Conservation (phyloP, 2,329 filamentous ascomycete species). For the Plenodomus tracheiphilus region DNA sequence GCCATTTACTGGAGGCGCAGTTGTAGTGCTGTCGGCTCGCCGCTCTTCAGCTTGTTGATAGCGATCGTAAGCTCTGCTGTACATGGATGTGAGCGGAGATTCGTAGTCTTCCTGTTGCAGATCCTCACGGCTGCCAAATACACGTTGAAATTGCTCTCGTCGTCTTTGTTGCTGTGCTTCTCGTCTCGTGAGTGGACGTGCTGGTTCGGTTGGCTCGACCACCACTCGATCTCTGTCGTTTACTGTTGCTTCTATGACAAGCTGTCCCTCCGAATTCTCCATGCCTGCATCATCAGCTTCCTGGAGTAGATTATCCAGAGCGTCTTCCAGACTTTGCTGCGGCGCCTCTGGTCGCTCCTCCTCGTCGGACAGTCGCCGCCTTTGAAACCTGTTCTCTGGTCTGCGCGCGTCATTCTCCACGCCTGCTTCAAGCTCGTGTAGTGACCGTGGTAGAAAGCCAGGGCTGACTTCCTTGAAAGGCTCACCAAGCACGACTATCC, state of each 20-base stretch:
- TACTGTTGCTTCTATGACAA: constrained; percentile 1
- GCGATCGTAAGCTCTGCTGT: constrained; percentile 48
- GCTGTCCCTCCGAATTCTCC: constrained; percentile 7
- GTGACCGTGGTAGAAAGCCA: constrained; percentile 51
- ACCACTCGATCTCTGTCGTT: constrained; percentile 7
- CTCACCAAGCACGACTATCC: constrained; percentile 53
- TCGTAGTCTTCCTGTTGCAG: constrained; percentile 53
- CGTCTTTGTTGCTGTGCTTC: constrained; percentile 26
- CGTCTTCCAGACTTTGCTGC: constrained; percentile 39
- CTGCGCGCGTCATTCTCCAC: constrained; percentile 33
- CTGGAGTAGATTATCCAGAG: constrained; percentile 38
- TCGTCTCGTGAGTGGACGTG: constrained; percentile 19
- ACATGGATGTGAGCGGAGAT: constrained; percentile 54
- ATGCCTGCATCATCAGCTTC: constrained; percentile 25
- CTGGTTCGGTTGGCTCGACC: constrained; percentile 3
- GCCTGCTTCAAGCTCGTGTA: constrained; percentile 48
- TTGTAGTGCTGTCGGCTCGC: constrained; percentile 25
- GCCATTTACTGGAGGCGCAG: constrained; percentile 19
- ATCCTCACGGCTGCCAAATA: constrained; percentile 54
- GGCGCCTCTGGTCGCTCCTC: constrained; percentile 25
- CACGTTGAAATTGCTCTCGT: constrained; percentile 35
- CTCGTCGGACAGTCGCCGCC: constrained; percentile 26
- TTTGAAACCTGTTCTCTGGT: constrained; percentile 33
- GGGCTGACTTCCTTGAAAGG: constrained; percentile 52
- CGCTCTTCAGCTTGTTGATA: constrained; percentile 49